Base-by-base conservation (phyloP, 495 filamentous ascomycete genomes). In the Emericellopsis terricola region DNA sequence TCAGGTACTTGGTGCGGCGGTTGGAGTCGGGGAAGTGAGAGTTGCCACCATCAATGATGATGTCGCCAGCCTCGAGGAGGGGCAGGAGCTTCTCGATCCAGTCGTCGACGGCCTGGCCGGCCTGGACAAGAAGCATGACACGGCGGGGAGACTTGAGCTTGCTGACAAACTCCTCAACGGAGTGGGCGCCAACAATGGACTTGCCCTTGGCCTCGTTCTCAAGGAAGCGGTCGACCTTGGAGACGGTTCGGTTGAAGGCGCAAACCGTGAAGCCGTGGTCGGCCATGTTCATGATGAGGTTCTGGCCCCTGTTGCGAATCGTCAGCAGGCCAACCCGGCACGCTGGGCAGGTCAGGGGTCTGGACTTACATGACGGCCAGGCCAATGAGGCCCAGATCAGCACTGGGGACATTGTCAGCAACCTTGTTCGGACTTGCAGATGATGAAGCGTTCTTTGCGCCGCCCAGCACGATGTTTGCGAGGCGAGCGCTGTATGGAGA, bases 31-130 rank as follows among this genome's bases (percentile, higher is more conserved):
- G 89, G 75, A 78, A 97, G 65, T 97, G 89, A 31, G 91, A 96
- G 75, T 97, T 97, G 44, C 89, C 89, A 58, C 89, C 89, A 51
- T 97, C 89, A 49, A 97, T 96, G 65, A 97, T 89, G 68, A 97
- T 92, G 60, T 97, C 89, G 42, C 86, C 89, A 56, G 75, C 58
- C 59, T 92, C 83, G 33, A 87, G 66, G 55, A 80, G 76, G 33
- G 85, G 84, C 30, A 97, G 76, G 33, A 96, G 79, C 39, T 78
- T 71, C 66, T 93, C 81, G 57, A 97, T 96, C 76, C 94, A 96
- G 65, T 89, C 78, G 57, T 97, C 89, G 42, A 97, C 89, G 38
- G 89, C 77, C 69, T 85, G 83, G 52, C 89, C 89, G 49, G 89
- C 89, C 76, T 91, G 87, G 56, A 97, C 89, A 34, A 97, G 77